phyloP scores from a whole-genome alignment of 768 basidiomycete genomes.

The Exidia glandulosa region DNA sequence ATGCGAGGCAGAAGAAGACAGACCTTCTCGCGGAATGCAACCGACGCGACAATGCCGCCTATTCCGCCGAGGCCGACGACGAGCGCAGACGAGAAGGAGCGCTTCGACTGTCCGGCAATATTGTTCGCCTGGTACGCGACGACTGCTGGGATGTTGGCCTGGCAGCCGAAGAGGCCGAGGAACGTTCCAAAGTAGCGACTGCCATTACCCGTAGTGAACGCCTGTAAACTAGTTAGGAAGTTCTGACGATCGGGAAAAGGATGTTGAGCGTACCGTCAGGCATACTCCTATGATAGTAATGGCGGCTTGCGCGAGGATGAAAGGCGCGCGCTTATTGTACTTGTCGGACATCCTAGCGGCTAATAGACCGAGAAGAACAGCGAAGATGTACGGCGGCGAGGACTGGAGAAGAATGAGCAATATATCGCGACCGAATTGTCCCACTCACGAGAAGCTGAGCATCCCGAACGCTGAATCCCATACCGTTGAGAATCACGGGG shows the following conservation, averaged over 20 bases:
- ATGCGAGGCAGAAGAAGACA: not conserved
- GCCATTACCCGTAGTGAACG: not conserved
- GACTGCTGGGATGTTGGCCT: not conserved
- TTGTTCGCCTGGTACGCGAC: conserved; percentile 11
- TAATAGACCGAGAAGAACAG: conserved; percentile 12
- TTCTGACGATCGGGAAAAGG: conserved; percentile 3
- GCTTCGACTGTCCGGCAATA: conserved; percentile 13
- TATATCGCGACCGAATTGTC: conserved; percentile 7
- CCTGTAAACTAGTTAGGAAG: not conserved
- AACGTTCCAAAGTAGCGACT: conserved; percentile 2
- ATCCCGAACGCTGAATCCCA: conserved; percentile 9
- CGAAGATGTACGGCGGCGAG: conserved; percentile 16
- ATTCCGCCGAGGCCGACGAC: conserved; percentile 12
- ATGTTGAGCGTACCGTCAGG: conserved; percentile 1
- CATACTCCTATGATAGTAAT: conserved; percentile 12
- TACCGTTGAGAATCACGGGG: conserved; percentile 13
- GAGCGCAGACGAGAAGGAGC: conserved; percentile 11
- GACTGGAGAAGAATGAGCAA: conserved; percentile 13
- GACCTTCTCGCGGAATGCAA: conserved; percentile 1
- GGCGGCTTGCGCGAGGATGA: conserved; percentile 11
- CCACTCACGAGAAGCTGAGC: conserved; percentile 13
- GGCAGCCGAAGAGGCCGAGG: conserved; percentile 2
- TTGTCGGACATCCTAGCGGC: conserved; percentile 12
- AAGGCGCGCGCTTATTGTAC: conserved; percentile 12
- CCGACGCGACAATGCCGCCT: conserved; percentile 13